Evolutionary conservation across 2,329 filamentous ascomycete species (phyloP), one percentile per base, ranked within the genome.

Genomic region (Chaetomium sp.): DNA sequence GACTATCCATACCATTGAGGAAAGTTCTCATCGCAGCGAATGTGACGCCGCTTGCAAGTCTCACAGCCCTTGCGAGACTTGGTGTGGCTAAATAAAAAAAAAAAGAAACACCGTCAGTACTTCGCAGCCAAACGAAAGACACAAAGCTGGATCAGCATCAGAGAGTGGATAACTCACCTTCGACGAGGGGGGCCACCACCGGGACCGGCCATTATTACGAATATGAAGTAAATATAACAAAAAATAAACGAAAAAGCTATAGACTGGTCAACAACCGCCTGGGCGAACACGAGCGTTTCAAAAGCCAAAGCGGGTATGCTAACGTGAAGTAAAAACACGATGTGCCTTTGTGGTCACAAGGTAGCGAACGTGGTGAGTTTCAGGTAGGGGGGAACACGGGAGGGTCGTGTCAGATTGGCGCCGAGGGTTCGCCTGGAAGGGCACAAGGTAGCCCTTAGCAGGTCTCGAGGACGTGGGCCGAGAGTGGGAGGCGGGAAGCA

Each of bases 41-140:
- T 99, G 74, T 99, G 94, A 70, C 94, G 85, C 71, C 88, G 87
- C 76, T 99, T 99, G 82, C 94, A 99, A 60, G 91, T 96, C 68
- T 95, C 92, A 80, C 94, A 99, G 61, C 94, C 94, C 76, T 96
- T 97, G 69, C 94, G 87, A 67, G 92, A 97, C 79, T 99, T 99
- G 71, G 94, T 99, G 78, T 99, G 94, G 78, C 92, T 96, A 71
- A 27, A 58, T 27, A 27, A 27, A 27, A 27, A 27, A 27, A 27
- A 27, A 27, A 27, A 27, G 19, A 27, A 27, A 27, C 19, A 27
- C 19, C 19, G 19, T 27, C 45, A 8, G 1, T 27, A 32, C 55
- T 65, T 59, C 51, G 53, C 36, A 12, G 43, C 33, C 5, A 40
- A 44, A 12, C 37, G 53, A 43, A 12, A 32, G 49, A 27, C 34